Base-by-base conservation (phyloP, 2,329 filamentous ascomycete species). In the Aspergillus novofumigatus region DNA sequence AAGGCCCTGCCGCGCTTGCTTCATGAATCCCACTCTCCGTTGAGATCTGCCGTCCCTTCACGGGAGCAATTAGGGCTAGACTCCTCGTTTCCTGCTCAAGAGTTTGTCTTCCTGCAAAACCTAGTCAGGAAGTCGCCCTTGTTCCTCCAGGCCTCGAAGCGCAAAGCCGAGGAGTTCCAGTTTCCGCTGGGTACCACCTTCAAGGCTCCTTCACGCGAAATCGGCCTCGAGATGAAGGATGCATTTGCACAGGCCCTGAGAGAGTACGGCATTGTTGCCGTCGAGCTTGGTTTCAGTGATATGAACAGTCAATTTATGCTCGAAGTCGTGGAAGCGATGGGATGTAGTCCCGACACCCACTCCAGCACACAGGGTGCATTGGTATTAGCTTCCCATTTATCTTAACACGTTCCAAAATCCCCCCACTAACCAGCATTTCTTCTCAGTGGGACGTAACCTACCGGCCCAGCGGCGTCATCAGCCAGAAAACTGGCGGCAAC, bases 341-440 rank as follows among this genome's bases (percentile, higher is more conserved):
- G 52, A 26, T 57, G 41, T 23, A 48, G 21, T 14, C 38, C 55
- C 20, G 55, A 57, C 32, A 57, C 51, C 17, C 55, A 57, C 51
- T 57, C 55, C 14, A 49, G 41, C 52, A 57, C 55, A 9, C 55
- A 57, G 48, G 55, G 55, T 17, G 55, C 52, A 11, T 52, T 57
- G 23, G 38, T 42, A 42, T 42, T 17, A 42, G n/a, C 38, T 17
- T 20, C 38, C 20, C 20, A 7, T 42, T 42, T 6, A 7, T 42
- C 3, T 42, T 9, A 20, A 3, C 38, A 17, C 3, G 8, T 42
- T 17, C 5, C 5, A 7, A 20, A 20, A 42, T 20, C 3, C 17
- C 17, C 17, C 3, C 38, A 11, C 28, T 29, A 29, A 29, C 38
- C n/a, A 20, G n/a, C 38, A 20, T 17, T n/a, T 17, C n/a, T 42